Evolutionary conservation across 768 basidiomycete genomes (phyloP).

Genomic region (Obba rivulosa): DNA sequence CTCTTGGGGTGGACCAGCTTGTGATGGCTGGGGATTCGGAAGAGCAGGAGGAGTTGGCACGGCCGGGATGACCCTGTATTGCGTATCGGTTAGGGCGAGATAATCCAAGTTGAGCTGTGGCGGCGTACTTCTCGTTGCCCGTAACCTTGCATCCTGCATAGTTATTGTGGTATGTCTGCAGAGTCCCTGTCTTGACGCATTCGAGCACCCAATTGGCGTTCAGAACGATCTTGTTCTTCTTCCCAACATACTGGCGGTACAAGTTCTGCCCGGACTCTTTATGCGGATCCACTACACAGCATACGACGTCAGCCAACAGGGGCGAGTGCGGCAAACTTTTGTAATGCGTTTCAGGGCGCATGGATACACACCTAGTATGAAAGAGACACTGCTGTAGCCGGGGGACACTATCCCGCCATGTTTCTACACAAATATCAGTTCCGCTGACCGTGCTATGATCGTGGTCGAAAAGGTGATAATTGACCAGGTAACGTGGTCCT

Average conservation of each 20-base stretch:
- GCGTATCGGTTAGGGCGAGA: neutral
- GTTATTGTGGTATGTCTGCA: constrained; percentile 71
- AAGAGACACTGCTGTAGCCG: constrained; percentile 73
- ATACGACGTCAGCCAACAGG: neutral
- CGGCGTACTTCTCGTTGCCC: constrained; percentile 61
- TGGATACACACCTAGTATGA: constrained; percentile 63
- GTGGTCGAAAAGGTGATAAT: neutral
- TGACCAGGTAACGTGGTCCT: neutral
- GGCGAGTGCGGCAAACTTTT: neutral
- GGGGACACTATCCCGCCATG: constrained; percentile 71
- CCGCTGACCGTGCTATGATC: neutral
- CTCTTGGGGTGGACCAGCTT: neutral
- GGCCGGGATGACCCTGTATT: neutral
- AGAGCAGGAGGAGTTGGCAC: neutral
- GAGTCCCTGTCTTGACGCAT: constrained; percentile 60
- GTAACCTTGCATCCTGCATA: constrained; percentile 82
- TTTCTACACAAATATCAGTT: constrained; percentile 40
- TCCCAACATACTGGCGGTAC: constrained; percentile 71
- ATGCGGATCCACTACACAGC: constrained; percentile 62
- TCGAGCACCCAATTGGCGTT: constrained; percentile 71
- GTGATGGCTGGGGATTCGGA: neutral
- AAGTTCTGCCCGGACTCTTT: constrained; percentile 78
- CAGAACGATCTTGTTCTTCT: constrained; percentile 77
- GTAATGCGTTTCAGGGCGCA: neutral
- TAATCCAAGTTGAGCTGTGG: constrained; percentile 1